Evolutionary conservation across 2,329 filamentous ascomycete species (phyloP), one percentile per base, ranked within the genome.

Genomic region (Botrytis deweyae): DNA sequence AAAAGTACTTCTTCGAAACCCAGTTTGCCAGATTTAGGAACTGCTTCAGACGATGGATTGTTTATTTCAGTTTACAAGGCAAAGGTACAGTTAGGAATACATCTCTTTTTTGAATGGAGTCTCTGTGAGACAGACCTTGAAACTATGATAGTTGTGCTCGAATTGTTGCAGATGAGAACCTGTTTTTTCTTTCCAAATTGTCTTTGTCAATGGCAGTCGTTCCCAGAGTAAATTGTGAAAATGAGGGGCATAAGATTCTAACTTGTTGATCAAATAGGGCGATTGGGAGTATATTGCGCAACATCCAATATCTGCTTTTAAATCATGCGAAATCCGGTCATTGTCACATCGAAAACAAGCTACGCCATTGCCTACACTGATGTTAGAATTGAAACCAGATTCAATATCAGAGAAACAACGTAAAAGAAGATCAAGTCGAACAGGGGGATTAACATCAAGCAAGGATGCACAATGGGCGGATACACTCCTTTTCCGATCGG

Each of bases 401-500:
- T 83, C 85, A 0, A 77, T 81, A 14, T 84, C 86, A 55, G 89
- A 91, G 76, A 90, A 89, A 80, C 83, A 89, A 76, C 87, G 88
- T 72, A 91, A 91, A 78, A 87, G 90, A 68, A 86, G 90, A 74
- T 91, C 90, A 65, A 91, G 89, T 77, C 86, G 89, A 75, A 88
- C 90, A 5, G 86, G 87, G 6, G 88, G 87, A 4, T 82, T 91
- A 36, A 77, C 79, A 22, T 76, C 78, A 7, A 67, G 20, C 40
- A 80, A 79, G 65, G 79, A 80, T 64, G 75, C 79, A 2, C 71
- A 72, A 69, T 79, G 78, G 77, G 65, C 77, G 20, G 79, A 79
- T 72, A 86, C 85, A 0, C 80, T 92, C 4, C 87, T 87, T 82
- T 91, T 92, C 75, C 88, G 90, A 46, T 82, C 85, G 0, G 82